Evolutionary conservation across 768 basidiomycete genomes (phyloP).

Genomic region (Terana coerulea): DNA sequence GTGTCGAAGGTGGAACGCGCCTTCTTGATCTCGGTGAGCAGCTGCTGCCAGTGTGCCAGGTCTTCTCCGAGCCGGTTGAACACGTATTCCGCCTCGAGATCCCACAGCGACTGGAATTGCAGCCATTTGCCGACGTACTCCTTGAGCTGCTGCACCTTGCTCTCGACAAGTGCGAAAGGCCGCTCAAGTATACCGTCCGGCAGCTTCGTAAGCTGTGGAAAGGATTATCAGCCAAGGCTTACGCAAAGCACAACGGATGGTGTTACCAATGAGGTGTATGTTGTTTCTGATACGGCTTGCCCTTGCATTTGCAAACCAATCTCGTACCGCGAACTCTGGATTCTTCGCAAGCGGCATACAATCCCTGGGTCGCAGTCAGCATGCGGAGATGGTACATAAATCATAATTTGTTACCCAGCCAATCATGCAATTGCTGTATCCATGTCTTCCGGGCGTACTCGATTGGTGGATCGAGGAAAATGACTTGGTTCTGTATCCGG

Average conservation of each 20-base stretch:
- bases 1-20: constrained; percentile 96
- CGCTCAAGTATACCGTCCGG: constrained; percentile 68
- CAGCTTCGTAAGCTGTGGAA: constrained; percentile 67
- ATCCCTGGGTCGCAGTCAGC: constrained; percentile 46
- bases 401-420: constrained; percentile 57
- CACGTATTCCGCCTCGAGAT: constrained; percentile 94
- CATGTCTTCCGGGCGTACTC: constrained; percentile 89
- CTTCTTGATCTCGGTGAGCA: constrained; percentile 96
- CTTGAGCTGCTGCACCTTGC: constrained; percentile 80
- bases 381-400: background rate
- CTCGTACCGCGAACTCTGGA: constrained; percentile 96
- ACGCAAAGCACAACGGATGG: background rate
- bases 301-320: constrained; percentile 92
- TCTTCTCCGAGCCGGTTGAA: constrained; percentile 95
- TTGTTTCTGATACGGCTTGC: constrained; percentile 57
- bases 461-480: constrained; percentile 97
- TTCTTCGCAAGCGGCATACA: constrained; percentile 80
- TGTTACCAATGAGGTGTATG: constrained; percentile 75
- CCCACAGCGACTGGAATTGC: constrained; percentile 98
- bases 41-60: constrained; percentile 90
- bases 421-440: constrained; percentile 86
- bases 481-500: constrained; percentile 97
- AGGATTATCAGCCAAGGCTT: background rate
- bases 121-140: constrained; percentile 98
- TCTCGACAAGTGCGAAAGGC: constrained; percentile 84